Evolutionary conservation across 164 flowering plant species (phyloP).

Genomic region (Vitis cinerea): DNA sequence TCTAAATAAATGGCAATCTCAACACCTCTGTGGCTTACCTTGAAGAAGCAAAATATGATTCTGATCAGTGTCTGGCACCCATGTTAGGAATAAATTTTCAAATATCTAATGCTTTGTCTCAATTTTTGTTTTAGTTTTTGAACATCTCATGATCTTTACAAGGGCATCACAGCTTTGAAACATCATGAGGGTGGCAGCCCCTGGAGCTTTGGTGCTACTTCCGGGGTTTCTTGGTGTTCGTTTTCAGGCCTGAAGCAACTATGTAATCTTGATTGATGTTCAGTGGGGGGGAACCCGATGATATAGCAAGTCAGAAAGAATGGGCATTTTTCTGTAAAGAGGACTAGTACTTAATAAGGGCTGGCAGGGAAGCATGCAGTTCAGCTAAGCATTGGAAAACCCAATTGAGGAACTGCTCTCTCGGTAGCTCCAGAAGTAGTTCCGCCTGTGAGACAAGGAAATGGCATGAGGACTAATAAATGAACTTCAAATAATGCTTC

Average conservation of each 20-base stretch:
- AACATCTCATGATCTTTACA: no score
- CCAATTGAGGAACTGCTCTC: conserved; percentile 89
- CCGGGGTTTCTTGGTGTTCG: no score
- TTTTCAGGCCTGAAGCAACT: no score
- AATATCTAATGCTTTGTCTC: neutral
- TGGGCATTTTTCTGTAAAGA: conserved; percentile 1
- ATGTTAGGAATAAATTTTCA: neutral
- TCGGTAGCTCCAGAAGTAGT: conserved; percentile 90
- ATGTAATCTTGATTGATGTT: no score
- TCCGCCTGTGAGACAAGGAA: conserved; percentile 58
- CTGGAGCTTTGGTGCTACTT: neutral
- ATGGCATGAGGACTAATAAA: neutral
- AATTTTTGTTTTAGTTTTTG: no score
- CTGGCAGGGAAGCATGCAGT: conserved; percentile 79
- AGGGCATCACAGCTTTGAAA: conserved; percentile 7
- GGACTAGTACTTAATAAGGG: conserved; percentile 74
- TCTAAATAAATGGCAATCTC: no score
- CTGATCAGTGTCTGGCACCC: neutral
- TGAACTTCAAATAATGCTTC: neutral
- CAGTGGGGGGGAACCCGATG: no score
- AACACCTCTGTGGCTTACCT: neutral
- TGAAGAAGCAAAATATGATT: neutral
- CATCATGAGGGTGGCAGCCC: conserved; percentile 2
- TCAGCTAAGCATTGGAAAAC: conserved; percentile 83
- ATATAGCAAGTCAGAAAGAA: neutral